Percentiles rank a stretch among this genome's conserved stretches.
Conservation (phyloP, 345 rosid genomes). For the Erucastrum elatum region DNA sequence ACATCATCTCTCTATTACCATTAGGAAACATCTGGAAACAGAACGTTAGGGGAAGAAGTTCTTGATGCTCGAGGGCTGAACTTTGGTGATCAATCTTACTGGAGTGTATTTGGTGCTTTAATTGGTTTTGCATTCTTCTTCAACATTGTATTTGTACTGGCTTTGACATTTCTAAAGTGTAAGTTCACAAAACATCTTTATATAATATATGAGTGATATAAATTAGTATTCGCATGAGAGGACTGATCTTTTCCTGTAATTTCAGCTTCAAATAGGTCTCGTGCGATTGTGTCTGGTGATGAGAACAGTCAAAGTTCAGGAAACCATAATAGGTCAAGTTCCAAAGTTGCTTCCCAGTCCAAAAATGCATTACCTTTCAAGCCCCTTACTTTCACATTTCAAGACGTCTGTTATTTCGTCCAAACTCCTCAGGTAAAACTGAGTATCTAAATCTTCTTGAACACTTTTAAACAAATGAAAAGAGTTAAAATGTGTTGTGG, state of each 20-base stretch:
- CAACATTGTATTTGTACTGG: constrained; percentile 52
- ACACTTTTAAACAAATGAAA: neutral
- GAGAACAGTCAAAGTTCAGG: constrained; percentile 3
- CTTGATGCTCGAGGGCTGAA: constrained; percentile 62
- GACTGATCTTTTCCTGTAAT: neutral
- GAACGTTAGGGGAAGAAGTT: constrained; percentile 44
- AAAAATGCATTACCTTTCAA: constrained; percentile 57
- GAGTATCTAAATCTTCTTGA: neutral
- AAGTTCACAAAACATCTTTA: constrained; percentile 27
- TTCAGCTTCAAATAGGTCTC: constrained; percentile 28
- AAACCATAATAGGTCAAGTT: neutral
- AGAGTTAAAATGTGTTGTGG: neutral
- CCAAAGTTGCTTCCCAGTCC: neutral
- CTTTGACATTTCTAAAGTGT: constrained; percentile 58
- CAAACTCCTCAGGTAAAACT: constrained; percentile 50
- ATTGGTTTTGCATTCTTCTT: constrained; percentile 57
- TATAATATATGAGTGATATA: neutral
- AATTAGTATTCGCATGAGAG: neutral
- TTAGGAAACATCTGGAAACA: constrained; percentile 38
- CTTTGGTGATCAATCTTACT: constrained; percentile 48
- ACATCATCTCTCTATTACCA: neutral
- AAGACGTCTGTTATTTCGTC: constrained; percentile 57
- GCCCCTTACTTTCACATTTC: constrained; percentile 57
- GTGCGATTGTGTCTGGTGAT: constrained; percentile 20
- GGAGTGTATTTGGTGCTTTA: constrained; percentile 53